Evolutionary conservation across 2,329 filamentous ascomycete genomes (phyloP).

Genomic region (Alternaria sp.): DNA sequence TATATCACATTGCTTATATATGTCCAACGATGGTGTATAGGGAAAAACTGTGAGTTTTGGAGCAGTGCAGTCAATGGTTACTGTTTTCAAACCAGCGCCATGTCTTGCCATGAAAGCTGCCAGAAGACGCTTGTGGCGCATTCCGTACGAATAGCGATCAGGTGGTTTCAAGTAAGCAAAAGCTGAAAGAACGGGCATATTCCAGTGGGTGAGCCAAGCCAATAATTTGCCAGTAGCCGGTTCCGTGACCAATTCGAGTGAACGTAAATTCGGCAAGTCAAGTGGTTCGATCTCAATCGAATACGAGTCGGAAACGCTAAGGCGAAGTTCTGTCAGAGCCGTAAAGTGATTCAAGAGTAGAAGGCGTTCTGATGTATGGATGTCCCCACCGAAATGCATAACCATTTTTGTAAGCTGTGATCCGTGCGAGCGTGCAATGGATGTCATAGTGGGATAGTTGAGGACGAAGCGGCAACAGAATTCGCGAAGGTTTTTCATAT

Average conservation of each 20-base stretch:
- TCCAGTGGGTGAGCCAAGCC: not conserved
- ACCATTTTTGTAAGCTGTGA: not conserved
- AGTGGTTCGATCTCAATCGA: not conserved
- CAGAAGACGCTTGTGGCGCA: not conserved
- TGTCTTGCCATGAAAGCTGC: slow-evolving; percentile 3
- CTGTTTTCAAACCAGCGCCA: not conserved
- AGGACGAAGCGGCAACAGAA: not conserved
- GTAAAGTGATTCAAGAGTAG: slow-evolving; percentile 1
- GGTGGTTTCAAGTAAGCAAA: not conserved
- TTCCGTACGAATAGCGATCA: not conserved
- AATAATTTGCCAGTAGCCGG: not conserved
- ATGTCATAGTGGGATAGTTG: not conserved
- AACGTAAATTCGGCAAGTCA: not conserved
- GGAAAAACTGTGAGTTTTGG: not conserved
- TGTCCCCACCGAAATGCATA: not conserved
- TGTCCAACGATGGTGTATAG: not conserved
- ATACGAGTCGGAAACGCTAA: not conserved
- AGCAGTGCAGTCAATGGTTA: not conserved
- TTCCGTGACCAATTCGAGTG: not conserved
- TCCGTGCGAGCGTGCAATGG: not conserved
- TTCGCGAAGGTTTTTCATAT: not conserved
- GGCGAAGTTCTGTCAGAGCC: not conserved
- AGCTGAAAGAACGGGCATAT: not conserved
- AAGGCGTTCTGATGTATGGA: not conserved
- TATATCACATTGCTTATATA: not conserved